Percentiles rank a stretch among this genome's conserved stretches.
These are phyloP conservation scores for Cystobasidium tubakii DNA, from an alignment of 768 basidiomycete genomes.

Conservation along the genomic window DNA sequence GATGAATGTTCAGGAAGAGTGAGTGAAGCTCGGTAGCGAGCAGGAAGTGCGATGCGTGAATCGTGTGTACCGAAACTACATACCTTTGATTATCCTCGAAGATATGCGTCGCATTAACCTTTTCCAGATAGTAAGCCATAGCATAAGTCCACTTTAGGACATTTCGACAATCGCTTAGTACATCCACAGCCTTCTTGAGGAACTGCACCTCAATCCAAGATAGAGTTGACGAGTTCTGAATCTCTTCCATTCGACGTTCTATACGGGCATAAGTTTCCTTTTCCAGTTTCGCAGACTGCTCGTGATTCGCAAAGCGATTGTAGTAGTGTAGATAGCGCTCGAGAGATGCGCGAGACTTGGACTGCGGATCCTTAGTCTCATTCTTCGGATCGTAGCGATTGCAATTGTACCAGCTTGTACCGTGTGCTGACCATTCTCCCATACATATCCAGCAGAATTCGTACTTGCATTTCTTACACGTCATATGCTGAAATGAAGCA, in stretches of 20 bases:
- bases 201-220: conserved; percentile 99
- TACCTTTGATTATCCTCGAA: conserved; percentile 85
- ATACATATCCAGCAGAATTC: conserved; percentile 99
- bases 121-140: conserved; percentile 94
- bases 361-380: conserved; percentile 73
- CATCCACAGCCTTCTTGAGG: conserved; percentile 96
- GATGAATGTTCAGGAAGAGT: no score
- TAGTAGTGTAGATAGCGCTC: conserved; percentile 99
- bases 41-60: no score
- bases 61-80: background rate
- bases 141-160: conserved; percentile 99
- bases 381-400: conserved; percentile 93
- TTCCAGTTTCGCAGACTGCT: conserved; percentile 96
- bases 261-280: conserved; percentile 86
- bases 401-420: conserved; percentile 95
- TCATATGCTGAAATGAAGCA: conserved; percentile 73
- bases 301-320: conserved; percentile 99
- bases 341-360: conserved; percentile 76
- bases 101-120: conserved; percentile 83
- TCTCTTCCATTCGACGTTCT: conserved; percentile 99
- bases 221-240: conserved; percentile 83
- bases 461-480: conserved; percentile 97
- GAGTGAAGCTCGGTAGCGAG: no score
- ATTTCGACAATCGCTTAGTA: conserved; percentile 60
- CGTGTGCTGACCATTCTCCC: conserved; percentile 97